Base-by-base conservation (phyloP, 2,329 filamentous ascomycete species). In the Chaetothyriales sp. region DNA sequence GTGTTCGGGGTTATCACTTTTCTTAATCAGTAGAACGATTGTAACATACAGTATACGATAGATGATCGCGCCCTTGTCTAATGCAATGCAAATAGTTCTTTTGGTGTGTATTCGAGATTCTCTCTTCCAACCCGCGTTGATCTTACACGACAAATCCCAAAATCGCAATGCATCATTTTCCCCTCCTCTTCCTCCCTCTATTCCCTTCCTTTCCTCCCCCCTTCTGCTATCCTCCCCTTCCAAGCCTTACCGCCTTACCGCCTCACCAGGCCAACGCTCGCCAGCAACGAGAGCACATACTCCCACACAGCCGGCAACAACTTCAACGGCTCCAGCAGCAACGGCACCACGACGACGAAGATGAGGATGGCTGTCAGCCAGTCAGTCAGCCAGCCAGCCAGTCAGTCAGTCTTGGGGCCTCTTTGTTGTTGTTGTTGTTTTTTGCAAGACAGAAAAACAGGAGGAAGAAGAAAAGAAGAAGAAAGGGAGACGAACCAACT, bases 291-390 rank as follows among this genome's bases (percentile, higher is more conserved):
- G 44, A 57, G 53, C 32, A 66, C 53, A 28, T 62, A 57, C 18
- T 62, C 62, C 69, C 68, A 72, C 18, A 70, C 46, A 50, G 70
- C 55, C 62, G 67, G 65, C 63, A 72, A 59, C 64, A 72, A 63
- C 63, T 71, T 66, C 66, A 68, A 53, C 65, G 71, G 58, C 65
- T 72, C 60, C 63, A 69, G 56, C 42, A 80, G 59, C 18, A 81
- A 60, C 20, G 79, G 78, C 43, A 79, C 79, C 61, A 75, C 75
- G 46, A 83, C 70, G 49, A 81, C 74, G 63, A 83, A 82, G n/a
- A 73, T 72, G 49, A 83, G 71, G 32, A 81, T 53, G 47, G 75
- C 79, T 81, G 53, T 44, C 8, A 10, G 28, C 25, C 5, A 36
- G 19, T 19, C 6, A 19, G 10, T 20, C 2, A 19, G 2, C 15